Percentiles rank a stretch among this genome's conserved stretches.
These are phyloP conservation scores for Cryptosporidium ryanae DNA, from an alignment of 169 alveolate species.

Conservation along the genomic window DNA sequence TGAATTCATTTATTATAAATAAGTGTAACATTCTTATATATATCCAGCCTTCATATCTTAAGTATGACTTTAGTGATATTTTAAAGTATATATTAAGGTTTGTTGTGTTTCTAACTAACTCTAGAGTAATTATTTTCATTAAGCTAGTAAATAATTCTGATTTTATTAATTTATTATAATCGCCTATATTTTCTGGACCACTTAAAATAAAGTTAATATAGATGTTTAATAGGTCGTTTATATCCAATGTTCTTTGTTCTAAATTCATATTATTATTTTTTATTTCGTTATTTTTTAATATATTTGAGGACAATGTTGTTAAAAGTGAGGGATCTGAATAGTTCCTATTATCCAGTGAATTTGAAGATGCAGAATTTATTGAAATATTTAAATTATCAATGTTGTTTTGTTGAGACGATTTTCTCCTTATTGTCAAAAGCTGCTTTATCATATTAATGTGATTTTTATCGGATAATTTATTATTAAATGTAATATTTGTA, in stretches of 20 bases:
- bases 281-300: neutral
- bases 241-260: neutral
- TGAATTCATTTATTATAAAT: conserved; percentile 16
- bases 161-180: conserved; percentile 28
- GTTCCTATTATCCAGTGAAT: neutral
- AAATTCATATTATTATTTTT: neutral
- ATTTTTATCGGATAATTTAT: neutral
- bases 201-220: conserved; percentile 42
- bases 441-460: conserved; percentile 61
- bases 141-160: conserved; percentile 16
- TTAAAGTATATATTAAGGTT: neutral
- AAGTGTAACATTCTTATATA: conserved; percentile 54
- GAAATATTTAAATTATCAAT: neutral
- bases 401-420: conserved; percentile 31
- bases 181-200: conserved; percentile 37
- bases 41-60: conserved; percentile 62
- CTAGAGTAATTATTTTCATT: conserved; percentile 7
- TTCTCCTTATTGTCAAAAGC: conserved; percentile 37
- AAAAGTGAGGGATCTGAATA: conserved; percentile 53
- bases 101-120: conserved; percentile 6
- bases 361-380: neutral
- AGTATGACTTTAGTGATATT: conserved; percentile 18
- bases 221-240: conserved; percentile 13
- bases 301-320: neutral
- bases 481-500: conserved; percentile 49